phyloP scores from a whole-genome alignment of 2,329 filamentous ascomycete species.

The Calonectria multiphialidica region DNA sequence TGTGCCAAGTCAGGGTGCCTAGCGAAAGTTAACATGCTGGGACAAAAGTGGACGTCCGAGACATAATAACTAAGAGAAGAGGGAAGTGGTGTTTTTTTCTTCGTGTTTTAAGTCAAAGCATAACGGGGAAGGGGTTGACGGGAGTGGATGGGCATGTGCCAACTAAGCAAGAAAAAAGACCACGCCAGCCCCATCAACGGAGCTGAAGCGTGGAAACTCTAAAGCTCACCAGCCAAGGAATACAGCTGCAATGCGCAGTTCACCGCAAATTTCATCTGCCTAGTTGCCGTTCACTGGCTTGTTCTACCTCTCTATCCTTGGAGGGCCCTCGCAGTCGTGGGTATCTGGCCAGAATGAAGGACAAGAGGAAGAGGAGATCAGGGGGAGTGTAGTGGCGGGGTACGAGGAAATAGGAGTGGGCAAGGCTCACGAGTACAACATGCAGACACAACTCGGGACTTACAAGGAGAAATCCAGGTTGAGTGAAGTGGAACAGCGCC shows the following conservation, averaged over 20 bases:
- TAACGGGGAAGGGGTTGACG: background rate
- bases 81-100: too few species aligned
- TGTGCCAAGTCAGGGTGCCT: background rate
- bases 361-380: background rate
- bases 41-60: background rate
- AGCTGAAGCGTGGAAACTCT: background rate
- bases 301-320: background rate
- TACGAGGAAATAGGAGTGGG: background rate
- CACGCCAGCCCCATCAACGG: background rate
- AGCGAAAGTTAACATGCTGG: background rate
- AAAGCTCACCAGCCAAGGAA: background rate
- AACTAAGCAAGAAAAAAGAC: background rate
- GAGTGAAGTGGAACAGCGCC: slow-evolving; percentile 24
- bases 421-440: slow-evolving; percentile 10
- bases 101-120: too few species aligned
- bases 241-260: background rate
- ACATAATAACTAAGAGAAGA: background rate
- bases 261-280: background rate
- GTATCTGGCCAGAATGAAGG: background rate
- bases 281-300: background rate
- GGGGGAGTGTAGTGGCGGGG: background rate
- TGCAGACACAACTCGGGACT: slow-evolving; percentile 23
- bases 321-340: background rate
- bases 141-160: background rate
- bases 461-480: slow-evolving; percentile 21